Evolutionary conservation across 345 rosid genomes (phyloP).

Genomic region (Raphanus raphanistrum): DNA sequence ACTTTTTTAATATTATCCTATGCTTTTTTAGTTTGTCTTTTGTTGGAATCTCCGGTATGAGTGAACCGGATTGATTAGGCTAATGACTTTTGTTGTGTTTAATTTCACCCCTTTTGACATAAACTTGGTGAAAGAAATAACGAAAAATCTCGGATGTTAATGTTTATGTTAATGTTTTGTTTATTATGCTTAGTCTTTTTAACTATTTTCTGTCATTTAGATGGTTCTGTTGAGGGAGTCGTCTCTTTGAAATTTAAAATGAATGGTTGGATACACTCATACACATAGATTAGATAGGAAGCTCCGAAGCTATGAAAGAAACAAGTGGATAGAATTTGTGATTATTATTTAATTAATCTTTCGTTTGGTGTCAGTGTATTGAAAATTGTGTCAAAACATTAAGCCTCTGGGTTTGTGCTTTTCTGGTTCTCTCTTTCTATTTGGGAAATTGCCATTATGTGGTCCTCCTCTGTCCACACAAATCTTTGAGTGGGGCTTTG

Average conservation of each 20-base stretch:
- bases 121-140: background rate
- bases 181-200: background rate
- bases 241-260: background rate
- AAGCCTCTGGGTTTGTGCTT: background rate
- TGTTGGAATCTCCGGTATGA: conserved; percentile 14
- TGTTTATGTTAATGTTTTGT: background rate
- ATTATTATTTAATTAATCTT: background rate
- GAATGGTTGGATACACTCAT: background rate
- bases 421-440: background rate
- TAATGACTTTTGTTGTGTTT: conserved; percentile 21
- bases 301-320: background rate
- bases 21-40: conserved; percentile 22
- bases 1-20: background rate
- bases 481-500: background rate
- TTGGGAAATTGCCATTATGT: background rate
- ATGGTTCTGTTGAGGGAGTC: no score
- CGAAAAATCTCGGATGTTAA: background rate
- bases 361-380: background rate
- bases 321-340: background rate
- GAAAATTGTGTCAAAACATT: background rate
- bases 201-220: background rate
- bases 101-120: conserved; percentile 20
- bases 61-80: conserved; percentile 21
- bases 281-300: background rate
- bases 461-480: background rate